phyloP scores from a whole-genome alignment of 306 rosid species.

The Mucuna pruriens region DNA sequence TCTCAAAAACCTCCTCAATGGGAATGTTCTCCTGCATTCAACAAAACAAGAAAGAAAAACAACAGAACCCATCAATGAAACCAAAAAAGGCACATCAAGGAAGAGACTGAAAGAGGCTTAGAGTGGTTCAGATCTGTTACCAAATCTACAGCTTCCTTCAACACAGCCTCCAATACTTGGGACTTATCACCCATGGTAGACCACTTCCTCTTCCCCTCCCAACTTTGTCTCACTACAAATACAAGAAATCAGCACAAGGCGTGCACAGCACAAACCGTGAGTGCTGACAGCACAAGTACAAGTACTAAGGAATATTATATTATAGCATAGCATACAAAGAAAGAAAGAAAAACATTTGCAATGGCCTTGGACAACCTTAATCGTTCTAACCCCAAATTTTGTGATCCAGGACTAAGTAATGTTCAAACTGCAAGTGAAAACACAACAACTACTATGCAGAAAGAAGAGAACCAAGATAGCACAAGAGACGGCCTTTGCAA shows the following conservation, averaged over 20 bases:
- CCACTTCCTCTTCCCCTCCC: slow-evolving; percentile 9
- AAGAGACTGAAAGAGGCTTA: background rate
- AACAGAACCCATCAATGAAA: slow-evolving; percentile 12
- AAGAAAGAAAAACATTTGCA: background rate
- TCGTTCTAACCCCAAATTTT: slow-evolving; percentile 18
- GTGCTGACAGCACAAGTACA: background rate
- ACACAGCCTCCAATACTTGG: slow-evolving; percentile 73
- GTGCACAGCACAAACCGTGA: slow-evolving; percentile 26
- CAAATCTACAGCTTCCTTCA: slow-evolving; percentile 89
- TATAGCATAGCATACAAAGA: background rate
- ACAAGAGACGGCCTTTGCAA: slow-evolving; percentile 43
- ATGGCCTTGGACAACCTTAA: slow-evolving; percentile 30
- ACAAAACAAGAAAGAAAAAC: background rate
- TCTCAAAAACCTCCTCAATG: slow-evolving; percentile 91
- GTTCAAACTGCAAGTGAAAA: background rate
- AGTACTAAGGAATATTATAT: background rate
- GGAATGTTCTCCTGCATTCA: slow-evolving; percentile 87
- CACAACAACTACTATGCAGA: slow-evolving; percentile 30
- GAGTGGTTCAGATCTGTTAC: slow-evolving; percentile 65
- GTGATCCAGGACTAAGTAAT: slow-evolving; percentile 32
- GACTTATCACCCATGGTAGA: slow-evolving; percentile 68
- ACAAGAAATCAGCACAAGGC: slow-evolving; percentile 37
- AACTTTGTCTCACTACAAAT: slow-evolving; percentile 46
- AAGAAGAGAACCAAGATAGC: background rate
- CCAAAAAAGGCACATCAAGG: background rate